Percentiles rank a stretch among this genome's conserved stretches.
phyloP scores from a whole-genome alignment of 306 rosid genomes.

The Bauhinia variegata region DNA sequence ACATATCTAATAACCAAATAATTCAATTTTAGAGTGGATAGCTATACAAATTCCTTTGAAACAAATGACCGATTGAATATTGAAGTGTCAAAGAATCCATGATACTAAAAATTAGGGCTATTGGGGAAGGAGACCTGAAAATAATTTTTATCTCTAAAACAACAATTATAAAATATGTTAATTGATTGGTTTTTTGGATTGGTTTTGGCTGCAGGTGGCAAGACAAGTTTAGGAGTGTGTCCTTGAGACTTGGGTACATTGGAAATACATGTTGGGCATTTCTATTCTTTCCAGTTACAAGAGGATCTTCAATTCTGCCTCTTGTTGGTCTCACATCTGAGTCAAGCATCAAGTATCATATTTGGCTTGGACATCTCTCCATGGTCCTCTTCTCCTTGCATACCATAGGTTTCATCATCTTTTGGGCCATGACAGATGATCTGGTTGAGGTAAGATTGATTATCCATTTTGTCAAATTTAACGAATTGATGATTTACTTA shows the following conservation, averaged over 20 bases:
- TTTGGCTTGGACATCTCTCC: conserved; percentile 73
- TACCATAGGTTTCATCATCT: conserved; percentile 57
- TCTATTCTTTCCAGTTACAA: conserved; percentile 73
- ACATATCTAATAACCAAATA: too few species aligned
- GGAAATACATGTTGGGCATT: conserved; percentile 81
- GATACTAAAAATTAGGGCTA: too few species aligned
- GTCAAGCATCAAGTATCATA: conserved; percentile 70
- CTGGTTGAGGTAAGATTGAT: not conserved
- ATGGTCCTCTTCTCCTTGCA: conserved; percentile 61
- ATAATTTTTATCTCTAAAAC: too few species aligned
- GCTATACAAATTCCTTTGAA: too few species aligned
- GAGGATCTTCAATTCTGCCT: conserved; percentile 65
- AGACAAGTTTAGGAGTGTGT: conserved; percentile 69
- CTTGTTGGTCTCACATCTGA: conserved; percentile 56
- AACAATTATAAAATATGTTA: too few species aligned
- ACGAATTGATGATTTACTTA: too few species aligned
- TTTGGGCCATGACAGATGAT: conserved; percentile 57
- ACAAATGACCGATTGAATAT: too few species aligned
- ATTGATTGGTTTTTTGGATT: not conserved
- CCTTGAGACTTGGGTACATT: conserved; percentile 64
- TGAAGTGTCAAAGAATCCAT: too few species aligned
- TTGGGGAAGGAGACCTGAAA: too few species aligned
- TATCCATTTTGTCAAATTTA: too few species aligned
- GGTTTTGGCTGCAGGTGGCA: conserved; percentile 56
- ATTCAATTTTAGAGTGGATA: too few species aligned